phyloP scores from a whole-genome alignment of 768 basidiomycete genomes.

The Chalciporus sphaerocephalus region DNA sequence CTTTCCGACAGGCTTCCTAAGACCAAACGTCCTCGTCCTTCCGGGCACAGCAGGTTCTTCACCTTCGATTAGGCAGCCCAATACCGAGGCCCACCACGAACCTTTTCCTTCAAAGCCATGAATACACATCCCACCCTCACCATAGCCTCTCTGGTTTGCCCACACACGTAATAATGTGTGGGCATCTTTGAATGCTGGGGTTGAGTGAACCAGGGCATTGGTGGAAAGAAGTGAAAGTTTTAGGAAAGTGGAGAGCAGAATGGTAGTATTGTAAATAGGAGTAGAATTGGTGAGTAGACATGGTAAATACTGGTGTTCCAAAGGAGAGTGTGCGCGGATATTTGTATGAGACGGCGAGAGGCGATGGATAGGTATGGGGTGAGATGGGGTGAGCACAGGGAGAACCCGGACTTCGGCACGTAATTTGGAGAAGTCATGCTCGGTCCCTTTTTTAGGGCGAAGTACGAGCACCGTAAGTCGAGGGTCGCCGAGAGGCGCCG shows the following conservation, averaged over 20 bases:
- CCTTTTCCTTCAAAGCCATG: slow-evolving; percentile 69
- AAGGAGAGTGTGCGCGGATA: slow-evolving; percentile 39
- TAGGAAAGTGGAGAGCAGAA: slow-evolving; percentile 47
- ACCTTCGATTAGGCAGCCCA: slow-evolving; percentile 61
- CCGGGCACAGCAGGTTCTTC: slow-evolving; percentile 46
- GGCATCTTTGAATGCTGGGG: slow-evolving; percentile 67
- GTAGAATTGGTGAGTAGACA: slow-evolving; percentile 43
- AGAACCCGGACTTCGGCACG: slow-evolving; percentile 72
- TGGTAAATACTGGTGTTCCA: slow-evolving; percentile 14
- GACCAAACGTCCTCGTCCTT: slow-evolving; percentile 24
- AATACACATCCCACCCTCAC: slow-evolving; percentile 54
- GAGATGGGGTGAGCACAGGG: slow-evolving; percentile 54
- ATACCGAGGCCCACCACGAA: slow-evolving; percentile 61
- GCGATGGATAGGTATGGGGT: slow-evolving; percentile 61
- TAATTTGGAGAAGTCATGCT: slow-evolving; percentile 61
- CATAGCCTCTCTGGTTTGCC: slow-evolving; percentile 84
- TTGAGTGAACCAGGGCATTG: slow-evolving; percentile 46
- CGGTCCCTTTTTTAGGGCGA: slow-evolving; percentile 47
- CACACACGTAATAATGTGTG: slow-evolving; percentile 80
- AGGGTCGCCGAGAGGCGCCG: slow-evolving; percentile 55
- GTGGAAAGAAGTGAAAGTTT: slow-evolving; percentile 39
- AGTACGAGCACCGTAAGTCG: slow-evolving; percentile 65
- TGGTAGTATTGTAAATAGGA: slow-evolving; percentile 73
- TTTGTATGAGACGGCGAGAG: slow-evolving; percentile 77
- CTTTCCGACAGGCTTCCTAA: slow-evolving; percentile 61